These are phyloP conservation scores for Salix arbutifolia DNA, from an alignment of 345 rosid species.

Conservation along the genomic window DNA sequence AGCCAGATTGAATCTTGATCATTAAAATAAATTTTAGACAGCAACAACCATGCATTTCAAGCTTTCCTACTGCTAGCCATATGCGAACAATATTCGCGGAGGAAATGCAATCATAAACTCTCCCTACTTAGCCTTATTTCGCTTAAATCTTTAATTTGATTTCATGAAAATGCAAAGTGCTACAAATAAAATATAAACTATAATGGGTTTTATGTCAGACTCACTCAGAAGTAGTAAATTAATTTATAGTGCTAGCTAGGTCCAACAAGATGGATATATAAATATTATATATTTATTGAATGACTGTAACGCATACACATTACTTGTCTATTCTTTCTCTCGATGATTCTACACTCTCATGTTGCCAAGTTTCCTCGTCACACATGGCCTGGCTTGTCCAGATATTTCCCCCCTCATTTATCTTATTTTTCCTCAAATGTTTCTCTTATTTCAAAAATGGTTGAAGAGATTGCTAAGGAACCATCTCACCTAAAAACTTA, in stretches of 20 bases:
- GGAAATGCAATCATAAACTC: too few relatives aligned
- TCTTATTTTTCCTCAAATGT: background rate
- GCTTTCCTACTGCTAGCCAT: too few relatives aligned
- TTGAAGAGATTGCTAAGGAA: too few relatives aligned
- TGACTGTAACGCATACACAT: slow-evolving; percentile 10
- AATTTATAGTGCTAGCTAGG: slow-evolving; percentile 18
- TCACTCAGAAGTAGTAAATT: slow-evolving; percentile 12
- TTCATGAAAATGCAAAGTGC: background rate
- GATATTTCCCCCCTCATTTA: background rate
- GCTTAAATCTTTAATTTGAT: background rate
- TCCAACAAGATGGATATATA: slow-evolving; percentile 16
- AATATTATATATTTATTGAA: slow-evolving; percentile 11
- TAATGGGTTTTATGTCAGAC: slow-evolving; percentile 31
- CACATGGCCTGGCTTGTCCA: slow-evolving; percentile 38
- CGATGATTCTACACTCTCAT: slow-evolving; percentile 44
- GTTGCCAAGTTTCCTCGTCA: slow-evolving; percentile 45
- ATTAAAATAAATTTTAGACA: too few relatives aligned
- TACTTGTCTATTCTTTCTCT: slow-evolving; percentile 13
- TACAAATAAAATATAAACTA: background rate
- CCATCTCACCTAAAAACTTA: too few relatives aligned
- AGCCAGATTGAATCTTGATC: too few relatives aligned
- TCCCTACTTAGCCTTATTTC: too few relatives aligned
- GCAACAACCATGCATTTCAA: too few relatives aligned
- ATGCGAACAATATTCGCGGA: too few relatives aligned
- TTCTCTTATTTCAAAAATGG: background rate